Base-by-base conservation (phyloP, 345 rosid species). In the Gossypioides kirkii region DNA sequence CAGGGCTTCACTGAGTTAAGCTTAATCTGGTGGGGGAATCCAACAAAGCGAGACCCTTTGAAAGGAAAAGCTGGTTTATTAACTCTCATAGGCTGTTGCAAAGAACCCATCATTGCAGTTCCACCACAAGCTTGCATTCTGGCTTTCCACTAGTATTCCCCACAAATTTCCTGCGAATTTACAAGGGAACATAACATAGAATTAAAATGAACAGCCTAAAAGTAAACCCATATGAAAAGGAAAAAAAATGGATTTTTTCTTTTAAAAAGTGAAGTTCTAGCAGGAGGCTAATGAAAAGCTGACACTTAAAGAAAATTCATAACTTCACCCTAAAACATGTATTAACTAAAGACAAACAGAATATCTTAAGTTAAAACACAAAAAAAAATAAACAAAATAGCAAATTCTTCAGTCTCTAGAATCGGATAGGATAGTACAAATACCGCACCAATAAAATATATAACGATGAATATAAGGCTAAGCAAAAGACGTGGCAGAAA, bases 71-170 rank as follows among this genome's bases (percentile, higher is more conserved):
- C 20, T 23, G 82, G 72, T 59, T 82, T 76, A 76, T 85, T 86
- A 61, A 80, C 76, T 77, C 77, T 72, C 74, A 80, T 43, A 12
- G 87, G 82, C 58, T 86, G 91, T 77, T 84, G 96, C 77, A 84
- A 61, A 80, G 92, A 90, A 77, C 81, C 89, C 82, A 77, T 86
- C 28, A 77, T 77, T 12, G 83, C 82, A 77, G 81, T 81, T 77
- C 93, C 90, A 64, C 80, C 66, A 78, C 79, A 87, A 74, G 89
- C 81, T 69, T 84, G 84, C 90, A 89, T 91, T 54, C 5, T 81
- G 42, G 28, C 42, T 72, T 59, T 70, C 26, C 42, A 41, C 62
- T 59, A 32, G 38, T 41, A 22, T 8, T 14, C n/a, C 38, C 26
- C 59, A 28, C 71, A 68, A 69, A 49, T 69, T 52, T 50, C 76